Evolutionary conservation across 805 yeast genomes (phyloP).

Genomic region (Saccharomyces eubayanus): DNA sequence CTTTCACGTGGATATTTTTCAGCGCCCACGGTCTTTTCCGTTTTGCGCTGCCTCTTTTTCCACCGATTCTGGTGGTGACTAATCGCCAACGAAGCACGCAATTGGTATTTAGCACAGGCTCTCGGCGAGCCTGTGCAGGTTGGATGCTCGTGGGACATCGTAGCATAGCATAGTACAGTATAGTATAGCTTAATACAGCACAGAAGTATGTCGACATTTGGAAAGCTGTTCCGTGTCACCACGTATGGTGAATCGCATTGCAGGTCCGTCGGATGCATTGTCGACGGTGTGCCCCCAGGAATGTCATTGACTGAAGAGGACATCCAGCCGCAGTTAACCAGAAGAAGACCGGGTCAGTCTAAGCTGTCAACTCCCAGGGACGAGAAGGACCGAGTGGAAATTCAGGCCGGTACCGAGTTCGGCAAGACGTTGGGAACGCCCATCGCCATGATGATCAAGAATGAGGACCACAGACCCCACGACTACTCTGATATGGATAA

Average conservation of each 20-base stretch:
- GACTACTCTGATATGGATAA: slow-evolving; percentile 93
- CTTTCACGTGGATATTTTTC: not conserved
- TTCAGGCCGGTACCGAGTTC: slow-evolving; percentile 89
- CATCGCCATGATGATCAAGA: slow-evolving; percentile 83
- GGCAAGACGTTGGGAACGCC: slow-evolving; percentile 93
- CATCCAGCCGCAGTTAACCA: slow-evolving; percentile 88
- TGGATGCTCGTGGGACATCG: not conserved
- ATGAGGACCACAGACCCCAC: slow-evolving; percentile 94
- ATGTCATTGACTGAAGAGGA: slow-evolving; percentile 76
- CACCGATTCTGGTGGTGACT: not conserved
- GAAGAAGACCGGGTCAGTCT: slow-evolving; percentile 97
- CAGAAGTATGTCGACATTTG: slow-evolving; percentile 62
- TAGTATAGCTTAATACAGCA: not conserved
- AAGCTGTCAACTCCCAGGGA: slow-evolving; percentile 89
- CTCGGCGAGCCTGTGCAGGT: not conserved
- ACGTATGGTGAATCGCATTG: slow-evolving; percentile 99
- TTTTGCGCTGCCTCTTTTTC: not conserved
- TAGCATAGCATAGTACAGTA: not conserved
- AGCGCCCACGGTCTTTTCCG: not conserved
- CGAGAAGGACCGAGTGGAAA: slow-evolving; percentile 86
- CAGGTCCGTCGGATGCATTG: slow-evolving; percentile 94
- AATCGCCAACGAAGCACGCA: not conserved
- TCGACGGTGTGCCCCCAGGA: slow-evolving; percentile 97
- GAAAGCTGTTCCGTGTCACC: slow-evolving; percentile 61
- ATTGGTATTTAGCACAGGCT: not conserved